These are phyloP conservation scores for Penstemon newberryi DNA, from an alignment of 257 asterid species.

Conservation along the genomic window DNA sequence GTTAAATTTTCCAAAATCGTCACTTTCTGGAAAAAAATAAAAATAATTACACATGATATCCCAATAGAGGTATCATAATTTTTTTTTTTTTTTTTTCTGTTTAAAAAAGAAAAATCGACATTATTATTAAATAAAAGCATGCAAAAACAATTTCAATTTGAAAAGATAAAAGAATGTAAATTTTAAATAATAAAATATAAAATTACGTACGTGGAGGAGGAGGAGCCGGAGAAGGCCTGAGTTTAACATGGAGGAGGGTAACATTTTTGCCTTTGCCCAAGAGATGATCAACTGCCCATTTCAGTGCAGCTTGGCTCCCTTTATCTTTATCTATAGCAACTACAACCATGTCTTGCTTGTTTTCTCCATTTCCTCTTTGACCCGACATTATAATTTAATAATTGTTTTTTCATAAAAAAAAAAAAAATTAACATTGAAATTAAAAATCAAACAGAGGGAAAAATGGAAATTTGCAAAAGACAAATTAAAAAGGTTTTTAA, in stretches of 20 bases:
- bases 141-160: background rate
- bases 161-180: background rate
- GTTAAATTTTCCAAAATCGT: slow-evolving; percentile 27
- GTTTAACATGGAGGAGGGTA: slow-evolving; percentile 75
- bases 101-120: background rate
- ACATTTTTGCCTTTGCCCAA: slow-evolving; percentile 69
- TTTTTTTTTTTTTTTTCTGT: background rate
- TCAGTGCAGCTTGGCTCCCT: slow-evolving; percentile 89
- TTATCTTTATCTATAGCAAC: slow-evolving; percentile 91
- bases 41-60: slow-evolving; percentile 6
- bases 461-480: slow-evolving; percentile 17
- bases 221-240: slow-evolving; percentile 34
- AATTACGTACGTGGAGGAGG: slow-evolving; percentile 35
- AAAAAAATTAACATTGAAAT: background rate
- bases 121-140: background rate
- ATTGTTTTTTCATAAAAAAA: background rate
- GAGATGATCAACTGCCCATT: slow-evolving; percentile 94
- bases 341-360: slow-evolving; percentile 52
- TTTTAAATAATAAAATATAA: slow-evolving; percentile 21
- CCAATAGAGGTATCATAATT: slow-evolving; percentile 24
- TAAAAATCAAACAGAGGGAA: background rate
- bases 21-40: slow-evolving; percentile 30
- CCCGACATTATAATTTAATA: slow-evolving; percentile 17
- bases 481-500: background rate
- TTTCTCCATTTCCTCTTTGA: slow-evolving; percentile 45